Base-by-base conservation (phyloP, 1,284 basidiomycete genomes). In the Heterobasidion occidentale region DNA sequence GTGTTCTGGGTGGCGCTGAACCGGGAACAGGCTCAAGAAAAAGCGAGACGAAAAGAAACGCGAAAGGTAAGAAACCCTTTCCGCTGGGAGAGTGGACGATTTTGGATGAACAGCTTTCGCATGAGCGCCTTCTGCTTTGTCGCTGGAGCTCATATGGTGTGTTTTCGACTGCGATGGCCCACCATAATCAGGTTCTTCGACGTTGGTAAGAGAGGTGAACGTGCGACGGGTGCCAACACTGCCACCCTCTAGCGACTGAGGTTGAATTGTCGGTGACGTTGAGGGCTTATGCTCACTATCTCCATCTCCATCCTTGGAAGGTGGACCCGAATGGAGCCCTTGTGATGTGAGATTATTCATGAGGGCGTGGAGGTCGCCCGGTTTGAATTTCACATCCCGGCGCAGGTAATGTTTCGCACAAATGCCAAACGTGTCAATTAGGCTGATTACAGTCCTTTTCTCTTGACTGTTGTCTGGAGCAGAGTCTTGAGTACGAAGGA, bases 301-400 rank as follows among this genome's bases (percentile, higher is more conserved):
- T n/a, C 66, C 60, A 38, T 64, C 63, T 15, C 27, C 4, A 27
- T 27, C 27, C 27, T 27, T 27, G 27, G 77, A 78, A 11, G 83
- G 79, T 49, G 80, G 67, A 35, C 80, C 80, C 1, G 78, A 64
- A 0, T 84, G 83, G 7, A 86, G 70, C 2, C 78, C 77, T 62
- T 87, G 86, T 5, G 78, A 72, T 2, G 84, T 84, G n/a, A 88
- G 75, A 68, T 80, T 86, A 64, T 85, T 86, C 65, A 84, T 77
- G 54, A 81, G 76, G 61, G 83, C 78, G 67, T 82, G 85, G 6
- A 88, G 71, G 65, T 87, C 84, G 62, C 76, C 81, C 55, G 67
- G 71, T 59, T 65, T 63, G 56, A 65, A 64, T 49, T 55, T 86
- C 60, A 83, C 81, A 68, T 86, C 83, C 6, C 80, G 80, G 12